These are phyloP conservation scores for Gloeostereum incarnatum DNA, from an alignment of 768 basidiomycete genomes.

Conservation along the genomic window DNA sequence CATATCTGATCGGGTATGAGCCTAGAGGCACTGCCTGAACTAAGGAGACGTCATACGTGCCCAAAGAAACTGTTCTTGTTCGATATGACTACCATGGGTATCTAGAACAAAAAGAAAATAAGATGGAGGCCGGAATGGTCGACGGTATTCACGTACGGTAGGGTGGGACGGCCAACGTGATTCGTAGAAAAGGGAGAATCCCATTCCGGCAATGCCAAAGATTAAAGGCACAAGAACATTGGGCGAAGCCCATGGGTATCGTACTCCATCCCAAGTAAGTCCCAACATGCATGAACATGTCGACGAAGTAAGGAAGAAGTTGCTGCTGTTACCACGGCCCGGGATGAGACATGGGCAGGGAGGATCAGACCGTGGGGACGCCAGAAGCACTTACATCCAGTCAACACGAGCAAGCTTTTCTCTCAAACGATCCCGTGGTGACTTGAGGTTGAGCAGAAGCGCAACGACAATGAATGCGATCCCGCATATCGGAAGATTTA, in stretches of 20 bases:
- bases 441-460: conserved; percentile 3
- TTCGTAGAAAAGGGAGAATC: background rate
- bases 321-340: background rate
- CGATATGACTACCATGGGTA: background rate
- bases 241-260: background rate
- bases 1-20: background rate
- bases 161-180: background rate
- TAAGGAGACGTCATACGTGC: background rate
- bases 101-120: background rate
- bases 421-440: conserved; percentile 3
- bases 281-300: background rate
- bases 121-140: background rate
- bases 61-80: background rate
- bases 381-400: background rate
- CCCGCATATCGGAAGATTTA: conserved; percentile 9
- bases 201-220: background rate
- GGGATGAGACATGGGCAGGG: background rate
- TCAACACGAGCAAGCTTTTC: conserved; percentile 3
- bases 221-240: background rate
- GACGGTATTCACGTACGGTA: background rate
- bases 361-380: background rate
- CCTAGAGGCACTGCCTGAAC: background rate
- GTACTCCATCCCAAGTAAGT: background rate
- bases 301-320: background rate
- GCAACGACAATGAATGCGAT: conserved; percentile 6